These are phyloP conservation scores for Thielaviopsis cerberus DNA, from an alignment of 2,329 filamentous ascomycete genomes.

Conservation along the genomic window DNA sequence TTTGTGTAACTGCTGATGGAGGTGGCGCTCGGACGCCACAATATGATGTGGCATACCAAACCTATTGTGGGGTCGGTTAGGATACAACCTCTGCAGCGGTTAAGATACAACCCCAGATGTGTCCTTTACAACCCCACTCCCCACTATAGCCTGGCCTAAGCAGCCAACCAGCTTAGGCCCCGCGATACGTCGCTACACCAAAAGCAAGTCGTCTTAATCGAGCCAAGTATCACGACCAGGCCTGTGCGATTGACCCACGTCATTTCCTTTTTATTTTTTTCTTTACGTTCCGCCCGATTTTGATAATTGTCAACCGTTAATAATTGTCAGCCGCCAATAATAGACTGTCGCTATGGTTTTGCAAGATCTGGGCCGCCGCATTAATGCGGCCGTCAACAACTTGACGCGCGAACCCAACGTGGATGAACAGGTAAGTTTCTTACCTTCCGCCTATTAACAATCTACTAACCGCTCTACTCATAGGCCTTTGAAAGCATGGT, in stretches of 20 bases:
- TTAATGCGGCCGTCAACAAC: slow-evolving; percentile 89
- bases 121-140: too few relatives aligned
- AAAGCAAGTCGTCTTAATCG: not conserved
- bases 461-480: slow-evolving; percentile 10
- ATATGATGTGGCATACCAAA: not conserved
- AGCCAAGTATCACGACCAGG: not conserved
- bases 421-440: slow-evolving; percentile 66
- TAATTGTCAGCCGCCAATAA: not conserved
- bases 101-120: not conserved
- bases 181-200: not conserved
- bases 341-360: slow-evolving; percentile 56
- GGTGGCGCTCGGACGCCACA: not conserved
- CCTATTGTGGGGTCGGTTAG: not conserved
- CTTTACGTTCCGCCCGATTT: not conserved
- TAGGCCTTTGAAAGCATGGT: slow-evolving; percentile 95
- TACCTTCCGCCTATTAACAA: slow-evolving; percentile 2
- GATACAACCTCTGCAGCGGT: not conserved
- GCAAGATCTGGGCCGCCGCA: slow-evolving; percentile 94
- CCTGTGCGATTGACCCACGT: not conserved
- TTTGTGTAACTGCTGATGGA: not conserved
- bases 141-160: not conserved
- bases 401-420: slow-evolving; percentile 81
- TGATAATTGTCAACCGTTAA: not conserved
- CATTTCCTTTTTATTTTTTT: not conserved
- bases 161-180: not conserved